Percentiles rank a stretch among this genome's conserved stretches.
phyloP scores from a whole-genome alignment of 2,329 filamentous ascomycete genomes.

The Teratosphaeria zuluensis region DNA sequence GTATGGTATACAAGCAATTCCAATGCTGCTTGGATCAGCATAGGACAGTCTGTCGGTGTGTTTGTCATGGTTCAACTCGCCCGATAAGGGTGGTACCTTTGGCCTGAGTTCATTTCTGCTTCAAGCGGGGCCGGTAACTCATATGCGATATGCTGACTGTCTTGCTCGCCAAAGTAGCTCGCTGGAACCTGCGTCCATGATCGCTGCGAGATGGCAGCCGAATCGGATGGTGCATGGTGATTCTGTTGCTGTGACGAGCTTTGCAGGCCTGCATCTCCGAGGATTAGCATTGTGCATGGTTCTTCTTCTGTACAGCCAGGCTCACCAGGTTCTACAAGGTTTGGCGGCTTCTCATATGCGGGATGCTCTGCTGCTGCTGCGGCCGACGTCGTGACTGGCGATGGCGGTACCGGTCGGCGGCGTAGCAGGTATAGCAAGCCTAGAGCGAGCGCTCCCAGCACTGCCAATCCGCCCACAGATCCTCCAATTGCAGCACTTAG shows the following conservation, averaged over 20 bases:
- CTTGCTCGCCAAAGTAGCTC: background rate
- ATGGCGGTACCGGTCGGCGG: background rate
- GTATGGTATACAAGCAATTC: background rate
- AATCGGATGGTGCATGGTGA: background rate
- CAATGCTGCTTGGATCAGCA: background rate
- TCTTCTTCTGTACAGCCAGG: background rate
- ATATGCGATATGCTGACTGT: background rate
- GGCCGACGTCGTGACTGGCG: background rate
- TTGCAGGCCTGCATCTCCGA: background rate
- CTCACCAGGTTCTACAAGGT: background rate
- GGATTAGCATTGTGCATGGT: background rate
- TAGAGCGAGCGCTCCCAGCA: background rate
- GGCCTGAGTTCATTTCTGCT: background rate
- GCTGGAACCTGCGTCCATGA: background rate
- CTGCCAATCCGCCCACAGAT: background rate
- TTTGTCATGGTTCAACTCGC: background rate
- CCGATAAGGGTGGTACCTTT: background rate
- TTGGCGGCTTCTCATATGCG: background rate
- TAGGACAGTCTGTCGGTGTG: background rate
- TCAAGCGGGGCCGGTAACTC: background rate
- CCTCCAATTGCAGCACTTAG: background rate
- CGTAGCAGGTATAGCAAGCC: background rate
- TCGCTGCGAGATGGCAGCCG: background rate
- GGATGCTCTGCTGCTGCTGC: background rate
- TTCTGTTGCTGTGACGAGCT: background rate